Evolutionary conservation across 192 early-diverging fungal species (phyloP).

Genomic region (Coemansia biformis): DNA sequence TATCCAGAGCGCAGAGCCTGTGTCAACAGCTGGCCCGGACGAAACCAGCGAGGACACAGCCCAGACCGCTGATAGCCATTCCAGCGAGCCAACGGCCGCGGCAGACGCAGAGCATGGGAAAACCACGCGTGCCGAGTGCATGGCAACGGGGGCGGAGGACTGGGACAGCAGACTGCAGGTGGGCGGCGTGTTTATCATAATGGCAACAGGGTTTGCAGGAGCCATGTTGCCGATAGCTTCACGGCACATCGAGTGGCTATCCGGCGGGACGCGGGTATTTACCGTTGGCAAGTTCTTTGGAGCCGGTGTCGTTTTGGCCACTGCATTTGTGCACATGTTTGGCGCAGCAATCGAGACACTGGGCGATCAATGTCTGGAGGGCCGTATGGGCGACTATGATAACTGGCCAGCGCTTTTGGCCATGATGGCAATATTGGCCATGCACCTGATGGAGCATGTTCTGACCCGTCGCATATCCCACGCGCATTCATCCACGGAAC

Average conservation of each 20-base stretch:
- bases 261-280: constrained; percentile 27
- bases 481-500: too few relatives aligned
- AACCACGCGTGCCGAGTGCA: constrained; percentile 12
- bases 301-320: constrained; percentile 68
- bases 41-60: too few relatives aligned
- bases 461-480: constrained; percentile 12
- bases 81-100: neutral
- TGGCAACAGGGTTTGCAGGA: constrained; percentile 52
- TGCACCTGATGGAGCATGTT: constrained; percentile 65
- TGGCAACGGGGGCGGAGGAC: constrained; percentile 29
- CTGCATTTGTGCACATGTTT: constrained; percentile 74
- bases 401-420: constrained; percentile 56
- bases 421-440: constrained; percentile 59
- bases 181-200: constrained; percentile 54
- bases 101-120: neutral
- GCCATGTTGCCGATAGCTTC: constrained; percentile 52
- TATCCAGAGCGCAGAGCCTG: constrained; percentile 15
- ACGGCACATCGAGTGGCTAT: constrained; percentile 24
- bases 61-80: too few relatives aligned
- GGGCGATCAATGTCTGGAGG: constrained; percentile 55
- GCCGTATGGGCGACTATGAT: constrained; percentile 47
- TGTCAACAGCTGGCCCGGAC: neutral
- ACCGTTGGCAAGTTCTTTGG: constrained; percentile 55
- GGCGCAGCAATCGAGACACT: constrained; percentile 54
- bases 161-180: constrained; percentile 52